Conservation (phyloP, 2,329 filamentous ascomycete genomes). For the Monosporascus sp. region DNA sequence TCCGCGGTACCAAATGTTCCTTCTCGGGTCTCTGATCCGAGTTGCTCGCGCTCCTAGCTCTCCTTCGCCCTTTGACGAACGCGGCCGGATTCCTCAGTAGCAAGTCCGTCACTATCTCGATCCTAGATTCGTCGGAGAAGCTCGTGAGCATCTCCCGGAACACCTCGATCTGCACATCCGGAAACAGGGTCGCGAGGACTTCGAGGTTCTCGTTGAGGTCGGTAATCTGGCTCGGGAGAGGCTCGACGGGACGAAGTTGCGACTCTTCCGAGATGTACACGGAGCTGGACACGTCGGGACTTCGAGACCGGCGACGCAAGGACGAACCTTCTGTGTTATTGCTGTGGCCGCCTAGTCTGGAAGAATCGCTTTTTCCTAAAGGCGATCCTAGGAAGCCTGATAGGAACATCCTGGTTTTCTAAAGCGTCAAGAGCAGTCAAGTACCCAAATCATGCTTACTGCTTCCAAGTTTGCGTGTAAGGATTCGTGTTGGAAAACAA, state of each 20-base stretch:
- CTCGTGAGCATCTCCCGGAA: constrained; percentile 74
- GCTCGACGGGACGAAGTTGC: constrained; percentile 42
- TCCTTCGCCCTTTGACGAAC: constrained; percentile 66
- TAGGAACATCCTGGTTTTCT: constrained; percentile 13
- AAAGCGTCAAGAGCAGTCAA: neutral
- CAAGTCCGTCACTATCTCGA: constrained; percentile 72
- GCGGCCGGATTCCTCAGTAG: constrained; percentile 66
- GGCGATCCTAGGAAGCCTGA: constrained; percentile 16
- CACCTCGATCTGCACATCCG: constrained; percentile 74
- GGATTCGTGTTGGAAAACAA: no score
- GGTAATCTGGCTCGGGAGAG: constrained; percentile 56
- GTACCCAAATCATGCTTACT: neutral
- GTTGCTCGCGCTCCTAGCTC: constrained; percentile 21
- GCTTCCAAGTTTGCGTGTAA: neutral
- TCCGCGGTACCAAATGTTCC: constrained; percentile 40
- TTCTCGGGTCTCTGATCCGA: constrained; percentile 19
- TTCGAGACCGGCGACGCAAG: constrained; percentile 11
- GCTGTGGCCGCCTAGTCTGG: constrained; percentile 10
- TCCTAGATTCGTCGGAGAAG: constrained; percentile 69
- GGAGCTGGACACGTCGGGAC: constrained; percentile 17
- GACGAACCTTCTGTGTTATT: constrained; percentile 12
- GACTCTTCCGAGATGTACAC: constrained; percentile 52
- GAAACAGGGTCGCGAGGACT: constrained; percentile 66
- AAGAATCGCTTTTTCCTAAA: constrained; percentile 14
- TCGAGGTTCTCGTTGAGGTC: constrained; percentile 66